Base-by-base conservation (phyloP, 225 moss, liverwort and hornwort species). In the Pseudisothecium myosuroides region DNA sequence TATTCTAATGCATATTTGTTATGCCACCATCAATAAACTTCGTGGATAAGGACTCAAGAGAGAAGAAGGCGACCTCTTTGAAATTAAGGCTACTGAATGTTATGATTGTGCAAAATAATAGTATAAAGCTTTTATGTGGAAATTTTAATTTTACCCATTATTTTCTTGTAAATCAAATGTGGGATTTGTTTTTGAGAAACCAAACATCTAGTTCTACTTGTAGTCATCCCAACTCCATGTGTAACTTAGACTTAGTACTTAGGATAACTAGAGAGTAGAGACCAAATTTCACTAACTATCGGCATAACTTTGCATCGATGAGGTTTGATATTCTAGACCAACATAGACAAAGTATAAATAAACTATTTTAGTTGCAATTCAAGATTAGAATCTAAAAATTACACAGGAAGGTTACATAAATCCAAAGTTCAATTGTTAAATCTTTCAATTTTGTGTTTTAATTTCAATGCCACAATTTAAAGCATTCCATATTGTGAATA, bases 11-110 rank as follows among this genome's bases (percentile, higher is more conserved):
- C 5, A 11, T 10, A 17, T 0, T 73, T 9, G 1, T 27, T 72
- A 1, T 27, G 0, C 5, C 16, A 16, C 9, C 0, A 16, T 10
- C 0, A 4, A 73, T 73, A 18, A 73, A 28, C 18, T 17, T 29
- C 1, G 1, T 17, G 0, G 17, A 18, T 0, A 8, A 18, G 1
- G 4, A 31, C 4, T 47, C 11, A 47, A 11, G 2, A 17, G 4
- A 73, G 1, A 74, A 10, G 10, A 28, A 28, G 9, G 27, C 1
- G 10, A 3, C 9, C 3, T 67, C 7, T 71, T 15, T 41, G 3
- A 72, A 27, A 10, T 27, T n/a, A n/a, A n/a, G n/a, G n/a, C 72
- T 9, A 16, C 3, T 16, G 0, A 73, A 29, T 29, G 45, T 29
- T 47, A 29, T 43, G 3, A 39, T 74, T 47, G 11, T 47, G 0